Evolutionary conservation across 1,284 basidiomycete species (phyloP), one percentile per base, ranked within the genome.

Genomic region (Cryptococcus floricola): DNA sequence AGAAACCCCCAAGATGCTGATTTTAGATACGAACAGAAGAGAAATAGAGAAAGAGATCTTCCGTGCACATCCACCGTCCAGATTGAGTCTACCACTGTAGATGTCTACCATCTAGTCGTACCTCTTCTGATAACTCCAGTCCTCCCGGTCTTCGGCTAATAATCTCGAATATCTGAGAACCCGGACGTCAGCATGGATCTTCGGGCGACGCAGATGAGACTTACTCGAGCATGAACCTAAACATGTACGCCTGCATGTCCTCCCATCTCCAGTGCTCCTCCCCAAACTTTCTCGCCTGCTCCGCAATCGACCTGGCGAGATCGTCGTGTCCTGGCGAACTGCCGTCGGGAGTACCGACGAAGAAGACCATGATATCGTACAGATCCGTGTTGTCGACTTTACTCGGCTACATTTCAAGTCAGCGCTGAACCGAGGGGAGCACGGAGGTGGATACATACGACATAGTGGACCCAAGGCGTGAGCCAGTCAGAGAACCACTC

Each of bases 201-300:
- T 9, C 3, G 8, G 31, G 19, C 7, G 5, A 10, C 31, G 10
- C 31, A 34, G 27, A 14, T 16, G 14, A 37, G 28, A 69, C 66
- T 60, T 58, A 73, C 69, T 73, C 70, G 19, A 76, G 58, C 19
- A 75, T 51, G 48, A 73, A 43, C 14, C 74, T 64, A 43, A 74
- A 64, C 72, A 78, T 76, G 64, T 79, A 80, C 45, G 77, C 79
- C 64, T 80, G 78, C 78, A 80, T 78, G 61, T 80, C 79, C 57
- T 79, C 77, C 75, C 73, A 77, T 48, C 81, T 61, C 79, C 80
- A 81, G 61, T 78, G 69, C 46, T 77, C 65, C 37, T 65, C 61
- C 0, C 75, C 73, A 65, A 81, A 82, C 45, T 73, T 60, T 46
- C 68, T 66, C 0, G 75, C 80, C 12, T 76, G 68, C 19, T 66